phyloP scores from a whole-genome alignment of 495 filamentous ascomycete genomes.

The Aspergillus funiculosus region DNA sequence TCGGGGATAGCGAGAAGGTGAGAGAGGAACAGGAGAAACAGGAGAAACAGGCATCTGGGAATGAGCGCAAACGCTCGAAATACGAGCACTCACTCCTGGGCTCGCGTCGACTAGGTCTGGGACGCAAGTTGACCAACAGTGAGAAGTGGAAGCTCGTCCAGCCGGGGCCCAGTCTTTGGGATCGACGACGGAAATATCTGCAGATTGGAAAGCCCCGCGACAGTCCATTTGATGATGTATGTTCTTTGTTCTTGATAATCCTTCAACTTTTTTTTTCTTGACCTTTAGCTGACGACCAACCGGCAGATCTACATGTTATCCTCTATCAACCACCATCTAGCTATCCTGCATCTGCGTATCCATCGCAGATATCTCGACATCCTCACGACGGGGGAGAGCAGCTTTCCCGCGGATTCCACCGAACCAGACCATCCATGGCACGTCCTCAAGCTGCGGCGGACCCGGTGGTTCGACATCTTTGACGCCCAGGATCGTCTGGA shows the following conservation, averaged over 20 bases:
- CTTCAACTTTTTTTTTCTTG: background rate
- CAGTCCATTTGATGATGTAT: conserved; percentile 52
- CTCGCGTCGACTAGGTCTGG: conserved; percentile 26
- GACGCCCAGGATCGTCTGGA: conserved; percentile 59
- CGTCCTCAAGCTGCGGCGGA: conserved; percentile 58
- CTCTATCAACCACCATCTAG: conserved; percentile 75
- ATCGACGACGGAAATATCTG: conserved; percentile 65
- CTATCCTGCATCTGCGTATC: conserved; percentile 67
- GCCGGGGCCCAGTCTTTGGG: conserved; percentile 64
- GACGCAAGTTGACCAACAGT: conserved; percentile 31
- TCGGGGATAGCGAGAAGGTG: conserved; percentile 41
- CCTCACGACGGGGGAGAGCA: conserved; percentile 36
- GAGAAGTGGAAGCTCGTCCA: conserved; percentile 50
- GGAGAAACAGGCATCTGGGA: conserved; percentile 16
- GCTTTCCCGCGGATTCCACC: conserved; percentile 34
- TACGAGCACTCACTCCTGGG: conserved; percentile 35
- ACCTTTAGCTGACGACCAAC: conserved; percentile 4
- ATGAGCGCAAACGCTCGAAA: conserved; percentile 39
- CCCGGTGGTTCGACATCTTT: conserved; percentile 75
- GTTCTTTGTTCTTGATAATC: background rate
- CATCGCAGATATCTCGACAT: conserved; percentile 58
- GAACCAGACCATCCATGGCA: conserved; percentile 57
- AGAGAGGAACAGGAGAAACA: conserved; percentile 23
- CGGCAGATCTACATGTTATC: conserved; percentile 74
- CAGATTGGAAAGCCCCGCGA: conserved; percentile 59